A percentile compares a stretch with the other conserved stretches of the same genome.
Conservation (phyloP, 768 basidiomycete species). For the Tylopilus rubrobrunneus region DNA sequence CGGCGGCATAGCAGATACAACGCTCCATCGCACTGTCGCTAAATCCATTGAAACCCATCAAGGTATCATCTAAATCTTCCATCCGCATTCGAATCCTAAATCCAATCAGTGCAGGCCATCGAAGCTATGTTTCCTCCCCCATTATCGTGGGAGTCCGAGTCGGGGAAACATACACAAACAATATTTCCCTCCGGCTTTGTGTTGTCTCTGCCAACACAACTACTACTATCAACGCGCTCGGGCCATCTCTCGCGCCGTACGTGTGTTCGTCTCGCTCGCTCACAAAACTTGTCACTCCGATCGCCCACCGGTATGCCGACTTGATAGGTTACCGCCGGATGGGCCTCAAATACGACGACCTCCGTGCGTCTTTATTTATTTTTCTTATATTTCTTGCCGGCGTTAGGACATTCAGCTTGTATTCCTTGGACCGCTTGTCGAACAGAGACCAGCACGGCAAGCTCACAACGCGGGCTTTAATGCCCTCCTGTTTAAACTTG, state of each 20-base stretch:
- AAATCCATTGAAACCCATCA: too few species aligned
- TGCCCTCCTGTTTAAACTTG: slow-evolving; percentile 70
- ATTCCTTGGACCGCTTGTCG: slow-evolving; percentile 74
- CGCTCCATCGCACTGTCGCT: too few species aligned
- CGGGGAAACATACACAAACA: slow-evolving; percentile 44
- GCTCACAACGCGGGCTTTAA: slow-evolving; percentile 80
- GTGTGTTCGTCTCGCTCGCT: slow-evolving; percentile 51
- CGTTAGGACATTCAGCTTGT: slow-evolving; percentile 74
- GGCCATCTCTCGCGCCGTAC: slow-evolving; percentile 72
- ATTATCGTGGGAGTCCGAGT: too few species aligned
- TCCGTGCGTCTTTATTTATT: slow-evolving; percentile 44
- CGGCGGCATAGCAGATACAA: too few species aligned
- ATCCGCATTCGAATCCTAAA: too few species aligned
- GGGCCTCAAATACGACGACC: slow-evolving; percentile 92
- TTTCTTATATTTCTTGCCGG: background rate
- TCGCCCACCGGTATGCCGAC: slow-evolving; percentile 81
- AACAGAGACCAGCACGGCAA: slow-evolving; percentile 90
- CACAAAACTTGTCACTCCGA: slow-evolving; percentile 63
- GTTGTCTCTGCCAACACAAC: background rate
- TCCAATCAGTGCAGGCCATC: too few species aligned
- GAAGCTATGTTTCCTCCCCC: too few species aligned
- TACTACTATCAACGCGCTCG: slow-evolving; percentile 45
- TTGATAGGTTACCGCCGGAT: slow-evolving; percentile 79
- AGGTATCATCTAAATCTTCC: too few species aligned
- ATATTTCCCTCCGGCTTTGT: slow-evolving; percentile 12